phyloP scores from a whole-genome alignment of 139 green algal genomes.

The Trebouxia sp. region DNA sequence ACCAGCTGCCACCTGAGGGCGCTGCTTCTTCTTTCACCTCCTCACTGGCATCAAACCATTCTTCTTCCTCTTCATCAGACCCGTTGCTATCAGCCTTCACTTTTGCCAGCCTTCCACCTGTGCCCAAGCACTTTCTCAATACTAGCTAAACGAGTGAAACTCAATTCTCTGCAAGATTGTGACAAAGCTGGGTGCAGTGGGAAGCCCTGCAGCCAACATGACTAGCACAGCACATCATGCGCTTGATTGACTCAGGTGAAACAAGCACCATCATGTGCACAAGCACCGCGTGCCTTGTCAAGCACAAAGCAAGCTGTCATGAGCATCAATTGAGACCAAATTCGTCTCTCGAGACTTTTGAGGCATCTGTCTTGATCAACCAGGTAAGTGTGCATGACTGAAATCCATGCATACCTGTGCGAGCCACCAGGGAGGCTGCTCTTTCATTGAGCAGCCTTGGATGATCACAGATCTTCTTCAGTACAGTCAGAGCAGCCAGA shows the following conservation, averaged over 20 bases:
- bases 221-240: no score
- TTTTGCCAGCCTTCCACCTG: slow-evolving; percentile 6
- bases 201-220: no score
- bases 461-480: slow-evolving; percentile 94
- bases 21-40: background rate
- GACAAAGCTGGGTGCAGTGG: no score
- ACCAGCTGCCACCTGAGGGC: background rate
- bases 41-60: slow-evolving; percentile 15
- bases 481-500: slow-evolving; percentile 71
- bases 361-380: no score
- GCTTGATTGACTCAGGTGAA: no score
- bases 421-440: slow-evolving; percentile 38
- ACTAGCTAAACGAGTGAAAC: no score
- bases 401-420: background rate
- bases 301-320: no score
- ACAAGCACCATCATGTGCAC: background rate
- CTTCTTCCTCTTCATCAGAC: background rate
- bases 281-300: background rate
- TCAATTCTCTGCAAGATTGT: background rate
- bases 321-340: no score
- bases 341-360: no score
- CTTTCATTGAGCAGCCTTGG: slow-evolving; percentile 80
- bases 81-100: background rate
- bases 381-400: background rate
- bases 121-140: no score